Evolutionary conservation across 2,329 filamentous ascomycete genomes (phyloP).

Genomic region (Fusarium nodosum): DNA sequence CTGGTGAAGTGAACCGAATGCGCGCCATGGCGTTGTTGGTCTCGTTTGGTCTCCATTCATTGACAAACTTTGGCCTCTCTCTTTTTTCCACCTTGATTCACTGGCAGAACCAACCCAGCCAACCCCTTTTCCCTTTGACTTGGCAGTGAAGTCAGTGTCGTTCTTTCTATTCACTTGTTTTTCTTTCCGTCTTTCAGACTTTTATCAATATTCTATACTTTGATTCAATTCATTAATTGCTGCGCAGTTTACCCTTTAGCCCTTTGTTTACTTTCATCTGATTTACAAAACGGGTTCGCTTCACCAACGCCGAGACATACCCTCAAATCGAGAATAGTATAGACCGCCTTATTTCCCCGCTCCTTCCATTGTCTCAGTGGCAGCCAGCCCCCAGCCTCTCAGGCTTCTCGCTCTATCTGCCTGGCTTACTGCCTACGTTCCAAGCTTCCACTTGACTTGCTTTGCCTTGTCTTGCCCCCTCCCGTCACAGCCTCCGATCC

Average conservation of each 20-base stretch:
- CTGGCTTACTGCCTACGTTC: conserved; percentile 40
- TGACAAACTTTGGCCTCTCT: conserved; percentile 37
- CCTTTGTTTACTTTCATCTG: conserved; percentile 38
- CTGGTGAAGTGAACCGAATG: conserved; percentile 34
- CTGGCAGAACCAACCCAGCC: conserved; percentile 28
- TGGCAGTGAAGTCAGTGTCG: conserved; percentile 9
- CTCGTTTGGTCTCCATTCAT: conserved; percentile 14
- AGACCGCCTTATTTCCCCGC: conserved; percentile 37
- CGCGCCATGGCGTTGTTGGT: conserved; percentile 32
- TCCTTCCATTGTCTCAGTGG: conserved; percentile 38
- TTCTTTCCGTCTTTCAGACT: conserved; percentile 13
- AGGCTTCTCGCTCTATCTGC: background rate
- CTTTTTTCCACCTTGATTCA: conserved; percentile 20
- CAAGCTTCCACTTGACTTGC: conserved; percentile 29
- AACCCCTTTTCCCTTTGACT: conserved; percentile 32
- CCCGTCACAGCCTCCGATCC: conserved; percentile 37
- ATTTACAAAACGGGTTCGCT: conserved; percentile 14
- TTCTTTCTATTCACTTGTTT: conserved; percentile 19
- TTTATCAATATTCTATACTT: background rate
- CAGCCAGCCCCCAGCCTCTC: conserved; percentile 37
- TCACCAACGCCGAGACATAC: conserved; percentile 21
- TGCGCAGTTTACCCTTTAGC: conserved; percentile 11
- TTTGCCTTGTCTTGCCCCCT: conserved; percentile 3
- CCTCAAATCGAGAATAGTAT: conserved; percentile 16
- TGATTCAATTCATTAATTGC: conserved; percentile 8